Base-by-base conservation (phyloP, 2,329 filamentous ascomycete genomes). In the Ploettnerulaceae sp. region DNA sequence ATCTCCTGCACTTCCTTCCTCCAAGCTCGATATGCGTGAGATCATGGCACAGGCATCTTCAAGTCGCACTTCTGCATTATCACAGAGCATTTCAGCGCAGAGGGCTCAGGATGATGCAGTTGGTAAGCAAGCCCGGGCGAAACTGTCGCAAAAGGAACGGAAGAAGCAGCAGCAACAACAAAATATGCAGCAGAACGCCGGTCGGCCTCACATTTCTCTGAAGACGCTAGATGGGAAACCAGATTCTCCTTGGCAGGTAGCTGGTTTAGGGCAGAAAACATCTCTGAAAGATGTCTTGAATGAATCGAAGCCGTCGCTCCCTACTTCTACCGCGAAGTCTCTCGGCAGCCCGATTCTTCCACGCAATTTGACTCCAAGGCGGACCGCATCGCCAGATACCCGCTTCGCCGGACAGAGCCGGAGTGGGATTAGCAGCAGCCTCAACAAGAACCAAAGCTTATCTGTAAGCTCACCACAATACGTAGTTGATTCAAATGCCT, bases 131-230 rank as follows among this genome's bases (percentile, higher is more conserved):
- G 58, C 70, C 0, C 68, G 70, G 12, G 62, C 67, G 0, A 95
- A 87, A 63, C 67, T 95, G 56, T 95, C 90, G 0, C 93, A 97
- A 58, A 95, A 93, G 61, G 90, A 96, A 64, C 82, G 89, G 17
- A 97, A 95, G 69, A 86, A 79, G 61, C 79, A 89, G 54, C 79
- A 89, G 58, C 84, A 89, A 54, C 79, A 89, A 58, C 84, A 89
- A 59, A 67, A 65, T 24, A 65, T 69, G 6, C 66, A 68, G 55
- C 65, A 69, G 40, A 51, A 64, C 5, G 54, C 64, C 36, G 51
- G 58, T 8, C 59, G 66, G 17, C 61, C 64, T 4, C 67, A 66
- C 46, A 66, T 67, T 15, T 69, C 74, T 2, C 75, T 75, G 71
- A 71, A 73, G 44, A 68, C 68, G 20, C 43, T 31, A 17, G 67